A percentile compares a stretch with the other conserved stretches of the same genome.
These are phyloP conservation scores for Aspergillus sp. DNA, from an alignment of 2,329 filamentous ascomycete genomes.

Conservation along the genomic window DNA sequence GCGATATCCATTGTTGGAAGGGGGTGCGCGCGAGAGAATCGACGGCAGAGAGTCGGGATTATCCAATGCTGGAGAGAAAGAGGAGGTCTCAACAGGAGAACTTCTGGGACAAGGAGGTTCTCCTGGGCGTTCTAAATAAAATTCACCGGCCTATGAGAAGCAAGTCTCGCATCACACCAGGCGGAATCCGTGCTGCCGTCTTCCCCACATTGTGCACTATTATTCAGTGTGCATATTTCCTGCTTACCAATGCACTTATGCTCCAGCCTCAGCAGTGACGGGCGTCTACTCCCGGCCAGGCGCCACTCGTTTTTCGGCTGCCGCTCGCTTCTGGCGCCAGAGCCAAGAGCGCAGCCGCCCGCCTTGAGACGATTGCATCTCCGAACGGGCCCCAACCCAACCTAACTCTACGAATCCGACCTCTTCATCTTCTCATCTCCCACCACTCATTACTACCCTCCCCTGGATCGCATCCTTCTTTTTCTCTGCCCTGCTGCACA, in stretches of 20 bases:
- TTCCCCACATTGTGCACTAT: not conserved
- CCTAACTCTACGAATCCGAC: constrained; percentile 12
- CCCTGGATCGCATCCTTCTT: not conserved
- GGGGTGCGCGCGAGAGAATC: not conserved
- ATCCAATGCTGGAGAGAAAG: not conserved
- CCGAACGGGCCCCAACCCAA: constrained; percentile 13
- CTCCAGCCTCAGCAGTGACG: no score
- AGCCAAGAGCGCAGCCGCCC: constrained; percentile 32
- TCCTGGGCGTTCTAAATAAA: constrained; percentile 1
- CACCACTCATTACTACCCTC: constrained; percentile 1
- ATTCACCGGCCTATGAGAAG: constrained; percentile 12
- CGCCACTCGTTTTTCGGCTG: constrained; percentile 26
- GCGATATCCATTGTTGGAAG: constrained; percentile 76
- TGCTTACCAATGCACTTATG: not conserved
- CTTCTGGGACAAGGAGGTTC: not conserved
- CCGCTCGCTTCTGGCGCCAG: constrained; percentile 38
- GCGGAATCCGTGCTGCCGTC: constrained; percentile 32
- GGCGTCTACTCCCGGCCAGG: not conserved
- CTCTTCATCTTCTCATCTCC: constrained; percentile 6
- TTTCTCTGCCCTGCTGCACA: not conserved
- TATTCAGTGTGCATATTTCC: not conserved
- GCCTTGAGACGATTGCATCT: constrained; percentile 3
- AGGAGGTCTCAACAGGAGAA: not conserved
- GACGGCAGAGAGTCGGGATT: not conserved
- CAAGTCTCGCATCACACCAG: constrained; percentile 31